Evolutionary conservation across 2,329 filamentous ascomycete species (phyloP), one percentile per base, ranked within the genome.

Genomic region (Fusarium pilosicola): DNA sequence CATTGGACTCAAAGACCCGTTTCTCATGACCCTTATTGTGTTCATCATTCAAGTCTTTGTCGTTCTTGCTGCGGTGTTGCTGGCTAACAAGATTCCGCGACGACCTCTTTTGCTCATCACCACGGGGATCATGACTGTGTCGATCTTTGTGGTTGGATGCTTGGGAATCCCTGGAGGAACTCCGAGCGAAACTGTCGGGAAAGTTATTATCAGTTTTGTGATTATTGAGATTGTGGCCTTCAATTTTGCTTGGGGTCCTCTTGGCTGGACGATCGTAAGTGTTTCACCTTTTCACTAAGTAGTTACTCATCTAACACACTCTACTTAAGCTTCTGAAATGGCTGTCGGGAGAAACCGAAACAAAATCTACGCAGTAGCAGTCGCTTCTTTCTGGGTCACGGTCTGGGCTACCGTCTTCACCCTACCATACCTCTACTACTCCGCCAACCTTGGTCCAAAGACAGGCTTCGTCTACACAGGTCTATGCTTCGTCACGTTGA

Each of bases 261-360:
- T 78, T 32, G 74, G 74, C 30, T 86, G 80, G 77, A 83, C 84
- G 0, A 82, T 85, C 44, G 78, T 77, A 48, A 70, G 77, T 68
- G 24, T 18, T 15, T 9, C 32, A 15, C 13, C 5, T 18, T 20
- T 20, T 39, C 5, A 28, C 4, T 3, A 8, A 17, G 14, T 17
- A 3, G 30, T 24, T 9, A 6, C 2, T 8, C 12, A 28, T 54
- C 62, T 71, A 41, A 61, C 32, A 30, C n/a, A 11, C 14, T 15
- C 5, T 6, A 17, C 8, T 28, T 8, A 79, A 77, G 83, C 83
- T 34, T 83, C 81, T 7, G 85, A 87, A 69, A 84, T 86, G 82
- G 83, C 85, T 0, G 84, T 86, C 30, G 85, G 85, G 8, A 82
- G 81, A 20, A 87, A 87, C 76, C 79, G 84, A 55, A 79, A 78